Percentiles rank a stretch among this genome's conserved stretches.
phyloP scores from a whole-genome alignment of 345 rosid genomes.

The Pelargonium nanum region DNA sequence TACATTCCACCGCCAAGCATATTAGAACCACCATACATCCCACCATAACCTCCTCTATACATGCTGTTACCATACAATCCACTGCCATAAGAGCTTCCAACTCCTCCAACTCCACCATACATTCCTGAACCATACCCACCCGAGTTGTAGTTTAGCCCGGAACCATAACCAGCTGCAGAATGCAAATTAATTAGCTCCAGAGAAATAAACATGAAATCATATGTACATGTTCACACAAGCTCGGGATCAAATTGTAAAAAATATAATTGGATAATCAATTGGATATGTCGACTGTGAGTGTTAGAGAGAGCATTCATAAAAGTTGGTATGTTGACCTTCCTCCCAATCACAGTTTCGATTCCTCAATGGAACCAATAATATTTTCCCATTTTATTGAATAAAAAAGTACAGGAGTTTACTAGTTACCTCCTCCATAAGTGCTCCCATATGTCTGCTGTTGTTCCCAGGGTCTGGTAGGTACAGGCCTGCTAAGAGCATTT shows the following conservation, averaged over 20 bases:
- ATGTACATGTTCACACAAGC: constrained; percentile 1
- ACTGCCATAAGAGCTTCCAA: constrained; percentile 27
- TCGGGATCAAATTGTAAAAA: background rate
- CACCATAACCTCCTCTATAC: constrained; percentile 87
- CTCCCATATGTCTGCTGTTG: constrained; percentile 60
- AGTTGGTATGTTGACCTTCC: too few relatives aligned
- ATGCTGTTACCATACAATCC: constrained; percentile 68
- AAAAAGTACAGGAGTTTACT: background rate
- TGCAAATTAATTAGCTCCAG: constrained; percentile 12
- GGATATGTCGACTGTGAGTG: background rate
- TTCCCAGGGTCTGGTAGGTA: constrained; percentile 90
- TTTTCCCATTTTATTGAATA: background rate
- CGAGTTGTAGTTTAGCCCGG: constrained; percentile 53
- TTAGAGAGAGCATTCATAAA: background rate
- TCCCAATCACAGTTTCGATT: background rate
- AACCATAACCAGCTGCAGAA: constrained; percentile 49
- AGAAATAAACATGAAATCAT: constrained; percentile 2
- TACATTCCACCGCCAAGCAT: constrained; percentile 48
- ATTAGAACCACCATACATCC: constrained; percentile 52
- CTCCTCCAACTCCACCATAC: constrained; percentile 19
- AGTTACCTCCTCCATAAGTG: constrained; percentile 52
- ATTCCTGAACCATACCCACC: constrained; percentile 72
- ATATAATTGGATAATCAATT: background rate
- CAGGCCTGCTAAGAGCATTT: constrained; percentile 50
- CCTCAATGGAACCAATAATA: background rate